Conservation (phyloP, 192 early-diverging fungal species). For the Pilaira anomala region DNA sequence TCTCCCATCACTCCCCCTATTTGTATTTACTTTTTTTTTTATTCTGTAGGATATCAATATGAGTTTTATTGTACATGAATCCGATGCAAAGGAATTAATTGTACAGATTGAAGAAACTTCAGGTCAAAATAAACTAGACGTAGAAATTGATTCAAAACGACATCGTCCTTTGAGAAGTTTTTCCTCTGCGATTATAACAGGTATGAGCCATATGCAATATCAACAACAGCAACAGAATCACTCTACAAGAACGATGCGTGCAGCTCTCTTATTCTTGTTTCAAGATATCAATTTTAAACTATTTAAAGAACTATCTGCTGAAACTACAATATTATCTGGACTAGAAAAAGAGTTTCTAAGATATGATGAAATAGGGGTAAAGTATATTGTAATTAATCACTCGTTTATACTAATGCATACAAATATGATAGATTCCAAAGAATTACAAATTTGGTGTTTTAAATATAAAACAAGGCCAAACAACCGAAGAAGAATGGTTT, state of each 20-base stretch:
- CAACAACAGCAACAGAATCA: neutral
- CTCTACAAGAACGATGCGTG: constrained; percentile 25
- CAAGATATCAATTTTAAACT: constrained; percentile 35
- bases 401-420: neutral
- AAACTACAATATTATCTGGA: constrained; percentile 43
- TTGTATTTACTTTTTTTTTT: neutral
- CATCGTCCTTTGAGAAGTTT: neutral
- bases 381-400: constrained; percentile 35
- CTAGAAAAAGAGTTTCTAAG: constrained; percentile 65
- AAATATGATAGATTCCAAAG: constrained; percentile 24
- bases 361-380: constrained; percentile 75
- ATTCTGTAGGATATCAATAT: constrained; percentile 2
- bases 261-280: constrained; percentile 15
- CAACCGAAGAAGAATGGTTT: constrained; percentile 74
- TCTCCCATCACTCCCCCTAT: neutral
- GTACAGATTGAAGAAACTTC: neutral
- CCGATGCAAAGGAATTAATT: constrained; percentile 6
- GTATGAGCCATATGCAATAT: neutral
- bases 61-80: constrained; percentile 11
- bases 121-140: neutral
- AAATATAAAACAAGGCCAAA: constrained; percentile 60
- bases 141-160: neutral
- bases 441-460: constrained; percentile 81
- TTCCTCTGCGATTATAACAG: constrained; percentile 6
- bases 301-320: constrained; percentile 57